Base-by-base conservation (phyloP, 2,329 filamentous ascomycete genomes). In the Hirsutella thompsonii region DNA sequence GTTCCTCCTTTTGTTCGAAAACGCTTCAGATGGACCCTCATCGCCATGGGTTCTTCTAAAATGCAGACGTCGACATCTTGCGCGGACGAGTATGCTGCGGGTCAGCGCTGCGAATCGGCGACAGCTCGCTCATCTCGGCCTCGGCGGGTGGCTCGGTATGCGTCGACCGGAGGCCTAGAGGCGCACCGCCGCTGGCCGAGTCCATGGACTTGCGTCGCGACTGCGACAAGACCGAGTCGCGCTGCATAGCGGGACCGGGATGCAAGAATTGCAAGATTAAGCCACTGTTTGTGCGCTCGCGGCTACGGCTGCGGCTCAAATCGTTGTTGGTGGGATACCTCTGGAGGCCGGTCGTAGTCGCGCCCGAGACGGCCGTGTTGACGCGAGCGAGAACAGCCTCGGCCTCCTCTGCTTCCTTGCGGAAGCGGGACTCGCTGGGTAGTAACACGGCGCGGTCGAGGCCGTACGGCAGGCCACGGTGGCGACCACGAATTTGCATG, bases 401-500 rank as follows among this genome's bases (percentile, higher is more conserved):
- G 13, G 62, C 61, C 21, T 69, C 68, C 16, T 69, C 68, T 3
- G 65, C 66, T 52, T 77, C 73, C 44, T 66, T 70, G 41, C 66
- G 62, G 49, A 74, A 69, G 19, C 74, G 68, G 20, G 70, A 59
- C 50, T 78, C 73, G 52, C 69, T 75, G 4, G 74, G 74, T 14
- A 79, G 58, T 9, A 78, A 62, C 9, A 79, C 72, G 36, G 74
- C 74, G n/a, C 73, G 67, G 51, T 79, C 74, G 2, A 81, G 68
- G 3, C 76, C 76, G 51, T 83, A 83, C 1, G 79, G 79, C 4
- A 83, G 61, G 41, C 79, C 79, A 55, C 79, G 75, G 52, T 83
- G 79, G 2, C 79, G 73, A 5, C 79, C 79, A 57, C 79, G 78
- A 42, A 83, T 73, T 61, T 80, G 74, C 76, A 82, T 81, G 23